Evolutionary conservation across 1,139 yeast genomes (phyloP).

Genomic region (Kazachstania sp.): DNA sequence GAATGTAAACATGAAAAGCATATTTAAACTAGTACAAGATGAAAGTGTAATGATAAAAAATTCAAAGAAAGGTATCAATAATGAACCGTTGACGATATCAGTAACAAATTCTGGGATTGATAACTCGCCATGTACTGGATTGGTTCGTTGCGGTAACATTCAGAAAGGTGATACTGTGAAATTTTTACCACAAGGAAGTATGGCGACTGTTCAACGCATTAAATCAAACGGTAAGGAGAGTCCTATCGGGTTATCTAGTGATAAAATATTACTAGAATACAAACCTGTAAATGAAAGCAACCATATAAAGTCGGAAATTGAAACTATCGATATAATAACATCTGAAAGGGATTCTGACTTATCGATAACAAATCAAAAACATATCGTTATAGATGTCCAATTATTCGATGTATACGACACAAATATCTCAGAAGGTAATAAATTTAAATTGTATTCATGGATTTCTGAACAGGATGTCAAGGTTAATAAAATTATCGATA

Average conservation of each 20-base stretch:
- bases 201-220: neutral
- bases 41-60: neutral
- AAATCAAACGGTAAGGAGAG: neutral
- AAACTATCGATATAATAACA: neutral
- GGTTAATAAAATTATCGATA: neutral
- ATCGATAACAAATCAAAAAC: neutral
- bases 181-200: neutral
- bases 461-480: neutral
- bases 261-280: neutral
- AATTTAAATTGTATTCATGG: neutral
- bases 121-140: neutral
- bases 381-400: neutral
- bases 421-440: neutral
- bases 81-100: neutral
- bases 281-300: too few species aligned
- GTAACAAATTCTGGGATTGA: neutral
- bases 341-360: neutral
- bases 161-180: neutral
- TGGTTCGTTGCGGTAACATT: neutral
- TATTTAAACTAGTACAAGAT: neutral
- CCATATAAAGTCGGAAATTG: neutral
- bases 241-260: neutral
- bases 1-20: slow-evolving; percentile 6
- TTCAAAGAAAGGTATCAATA: neutral
- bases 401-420: neutral